These are phyloP conservation scores for Chaetomium olivaceum DNA, from an alignment of 2,329 filamentous ascomycete genomes.

Conservation along the genomic window DNA sequence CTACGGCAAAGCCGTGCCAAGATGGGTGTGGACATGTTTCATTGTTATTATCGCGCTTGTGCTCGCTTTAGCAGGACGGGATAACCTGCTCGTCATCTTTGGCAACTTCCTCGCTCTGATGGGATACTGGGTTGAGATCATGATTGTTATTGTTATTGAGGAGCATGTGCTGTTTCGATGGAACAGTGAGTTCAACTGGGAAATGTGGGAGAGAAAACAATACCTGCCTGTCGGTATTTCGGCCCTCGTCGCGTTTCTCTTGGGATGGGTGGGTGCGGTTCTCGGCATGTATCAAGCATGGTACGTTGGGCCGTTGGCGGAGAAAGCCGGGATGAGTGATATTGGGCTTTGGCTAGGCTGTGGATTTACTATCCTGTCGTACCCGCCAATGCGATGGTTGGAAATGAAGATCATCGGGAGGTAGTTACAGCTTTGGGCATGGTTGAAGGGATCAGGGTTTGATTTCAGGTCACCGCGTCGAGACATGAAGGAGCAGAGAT, in stretches of 20 bases:
- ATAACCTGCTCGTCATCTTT: constrained; percentile 63
- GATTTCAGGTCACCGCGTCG: background rate
- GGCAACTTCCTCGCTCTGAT: constrained; percentile 69
- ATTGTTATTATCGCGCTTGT: constrained; percentile 63
- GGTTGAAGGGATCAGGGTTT: background rate
- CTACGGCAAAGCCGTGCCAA: constrained; percentile 58
- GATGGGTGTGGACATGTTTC: constrained; percentile 65
- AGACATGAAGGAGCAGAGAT: background rate
- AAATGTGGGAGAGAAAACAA: constrained; percentile 57
- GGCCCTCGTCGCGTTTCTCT: constrained; percentile 59
- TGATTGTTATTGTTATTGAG: constrained; percentile 61
- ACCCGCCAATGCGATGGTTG: constrained; percentile 30
- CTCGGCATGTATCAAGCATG: constrained; percentile 70
- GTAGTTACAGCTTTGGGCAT: background rate
- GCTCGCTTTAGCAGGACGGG: constrained; percentile 63
- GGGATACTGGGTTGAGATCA: constrained; percentile 69
- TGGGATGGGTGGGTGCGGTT: constrained; percentile 66
- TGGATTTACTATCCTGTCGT: constrained; percentile 32
- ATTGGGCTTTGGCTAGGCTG: constrained; percentile 34
- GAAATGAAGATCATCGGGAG: constrained; percentile 31
- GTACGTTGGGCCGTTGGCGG: constrained; percentile 59
- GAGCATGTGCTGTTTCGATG: constrained; percentile 65
- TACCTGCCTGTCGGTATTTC: constrained; percentile 64
- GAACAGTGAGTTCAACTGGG: constrained; percentile 57
- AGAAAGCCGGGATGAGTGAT: constrained; percentile 30